Evolutionary conservation across 495 filamentous ascomycete species (phyloP).

Genomic region (Hyphodiscus hymeniophilus): DNA sequence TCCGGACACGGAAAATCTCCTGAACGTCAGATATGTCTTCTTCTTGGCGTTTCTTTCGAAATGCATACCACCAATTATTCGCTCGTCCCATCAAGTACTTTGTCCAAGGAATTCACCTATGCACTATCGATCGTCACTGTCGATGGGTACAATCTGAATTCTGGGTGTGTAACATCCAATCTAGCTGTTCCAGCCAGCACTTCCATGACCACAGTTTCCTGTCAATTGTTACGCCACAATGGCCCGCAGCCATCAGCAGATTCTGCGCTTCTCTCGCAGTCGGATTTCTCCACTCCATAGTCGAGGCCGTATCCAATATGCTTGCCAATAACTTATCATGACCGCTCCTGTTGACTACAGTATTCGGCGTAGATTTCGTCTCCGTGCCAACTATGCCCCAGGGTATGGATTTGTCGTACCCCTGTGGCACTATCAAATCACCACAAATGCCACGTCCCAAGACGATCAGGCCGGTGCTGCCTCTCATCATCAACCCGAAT

Average conservation of each 20-base stretch:
- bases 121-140: conserved; percentile 45
- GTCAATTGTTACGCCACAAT: conserved; percentile 29
- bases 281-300: conserved; percentile 33
- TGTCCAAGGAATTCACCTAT: conserved; percentile 42
- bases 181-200: neutral
- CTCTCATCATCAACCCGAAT: conserved; percentile 51
- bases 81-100: conserved; percentile 40
- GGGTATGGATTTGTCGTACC: conserved; percentile 55
- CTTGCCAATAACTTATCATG: conserved; percentile 35
- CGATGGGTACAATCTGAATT: conserved; percentile 61
- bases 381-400: conserved; percentile 44
- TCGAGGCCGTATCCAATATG: conserved; percentile 41
- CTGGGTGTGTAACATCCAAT: conserved; percentile 33
- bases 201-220: neutral
- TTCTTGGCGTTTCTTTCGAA: conserved; percentile 47
- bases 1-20: too few relatives aligned
- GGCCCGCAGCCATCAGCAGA: conserved; percentile 37
- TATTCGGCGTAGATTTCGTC: conserved; percentile 58
- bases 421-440: conserved; percentile 46
- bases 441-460: conserved; percentile 44
- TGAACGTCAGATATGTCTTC: conserved; percentile 47
- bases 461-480: conserved; percentile 57
- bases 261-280: conserved; percentile 37
- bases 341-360: conserved; percentile 38
- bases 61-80: conserved; percentile 30